Evolutionary conservation across 257 asterid genomes (phyloP), one percentile per base, ranked within the genome.

Genomic region (Cinchona pubescens): DNA sequence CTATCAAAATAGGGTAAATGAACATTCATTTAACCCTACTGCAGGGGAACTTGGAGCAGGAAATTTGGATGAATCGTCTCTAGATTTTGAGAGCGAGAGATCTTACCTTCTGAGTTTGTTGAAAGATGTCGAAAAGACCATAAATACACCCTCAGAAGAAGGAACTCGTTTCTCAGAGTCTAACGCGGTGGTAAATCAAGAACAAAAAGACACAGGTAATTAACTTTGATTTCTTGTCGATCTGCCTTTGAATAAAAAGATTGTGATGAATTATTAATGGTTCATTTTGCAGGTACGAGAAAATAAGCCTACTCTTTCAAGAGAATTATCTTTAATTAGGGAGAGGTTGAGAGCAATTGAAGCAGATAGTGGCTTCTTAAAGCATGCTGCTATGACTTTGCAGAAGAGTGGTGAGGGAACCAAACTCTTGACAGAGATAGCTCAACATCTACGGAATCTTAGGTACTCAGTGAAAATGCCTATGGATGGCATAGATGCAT

Each of bases 291-390:
- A 83, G 89, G 85, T 45, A 81, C 65, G 13, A 82, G 77, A 42
- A 37, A 81, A 55, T 34, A 83, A 78, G 84, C 84, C 62, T 0
- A 71, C 66, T 30, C 88, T 94, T 53, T 79, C 88, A 68, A 85
- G 90, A 82, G 98, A 93, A 71, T 74, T 94, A 34, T 84, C 87
- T 0, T 12, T 80, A 67, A 74, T 94, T 40, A 84, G 87, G 85
- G 94, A 91, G 75, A 87, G 94, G 46, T 74, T 94, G 78, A 85
- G 89, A 73, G 93, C 83, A n/a, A 75, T 94, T 18, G 99, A 94
- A 84, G 96, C 92, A 5, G 99, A 94, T 38, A 89, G 90, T 79
- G 92, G 86, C 16, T 92, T 94, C 84, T 87, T 94, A 75, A 94
- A 92, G 83, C 96, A 92, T 56, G 89, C 92, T 11, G 91, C 94